Conservation (phyloP, 2,329 filamentous ascomycete genomes). For the Xylariomycetidae sp. region DNA sequence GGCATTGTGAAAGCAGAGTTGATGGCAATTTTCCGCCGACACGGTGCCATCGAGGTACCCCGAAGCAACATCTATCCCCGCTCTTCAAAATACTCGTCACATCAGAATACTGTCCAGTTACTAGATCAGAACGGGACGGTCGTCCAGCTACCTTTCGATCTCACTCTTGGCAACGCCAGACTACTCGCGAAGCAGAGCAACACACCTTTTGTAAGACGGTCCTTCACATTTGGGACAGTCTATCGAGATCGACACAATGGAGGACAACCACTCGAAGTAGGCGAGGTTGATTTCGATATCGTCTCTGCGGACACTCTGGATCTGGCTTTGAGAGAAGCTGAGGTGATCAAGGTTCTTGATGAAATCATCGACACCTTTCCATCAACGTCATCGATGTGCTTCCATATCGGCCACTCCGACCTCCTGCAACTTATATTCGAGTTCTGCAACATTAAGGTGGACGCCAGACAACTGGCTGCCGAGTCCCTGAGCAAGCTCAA, state of each 20-base stretch:
- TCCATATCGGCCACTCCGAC: slow-evolving; percentile 85
- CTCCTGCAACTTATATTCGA: slow-evolving; percentile 86
- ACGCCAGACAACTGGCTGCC: slow-evolving; percentile 67
- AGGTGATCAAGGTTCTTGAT: slow-evolving; percentile 89
- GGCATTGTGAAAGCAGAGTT: slow-evolving; percentile 71
- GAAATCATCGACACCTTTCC: slow-evolving; percentile 83
- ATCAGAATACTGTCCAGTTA: slow-evolving; percentile 68
- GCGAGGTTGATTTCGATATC: slow-evolving; percentile 95
- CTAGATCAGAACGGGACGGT: slow-evolving; percentile 82
- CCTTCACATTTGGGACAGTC: slow-evolving; percentile 82
- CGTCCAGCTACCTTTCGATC: slow-evolving; percentile 88
- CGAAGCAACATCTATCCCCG: slow-evolving; percentile 76
- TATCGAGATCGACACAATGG: slow-evolving; percentile 76
- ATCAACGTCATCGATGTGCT: slow-evolving; percentile 73
- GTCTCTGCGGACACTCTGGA: slow-evolving; percentile 79
- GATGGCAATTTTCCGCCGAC: slow-evolving; percentile 74
- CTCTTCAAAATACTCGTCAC: slow-evolving; percentile 67
- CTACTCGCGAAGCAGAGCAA: slow-evolving; percentile 67
- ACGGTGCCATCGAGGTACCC: slow-evolving; percentile 80
- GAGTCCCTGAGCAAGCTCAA: slow-evolving; percentile 85
- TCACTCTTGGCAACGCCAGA: slow-evolving; percentile 84
- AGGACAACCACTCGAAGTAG: slow-evolving; percentile 75
- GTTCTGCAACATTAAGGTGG: slow-evolving; percentile 71
- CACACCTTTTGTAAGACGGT: slow-evolving; percentile 64
- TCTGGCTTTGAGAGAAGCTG: slow-evolving; percentile 83